Base-by-base conservation (phyloP, 495 filamentous ascomycete genomes). In the Glonium stellatum region DNA sequence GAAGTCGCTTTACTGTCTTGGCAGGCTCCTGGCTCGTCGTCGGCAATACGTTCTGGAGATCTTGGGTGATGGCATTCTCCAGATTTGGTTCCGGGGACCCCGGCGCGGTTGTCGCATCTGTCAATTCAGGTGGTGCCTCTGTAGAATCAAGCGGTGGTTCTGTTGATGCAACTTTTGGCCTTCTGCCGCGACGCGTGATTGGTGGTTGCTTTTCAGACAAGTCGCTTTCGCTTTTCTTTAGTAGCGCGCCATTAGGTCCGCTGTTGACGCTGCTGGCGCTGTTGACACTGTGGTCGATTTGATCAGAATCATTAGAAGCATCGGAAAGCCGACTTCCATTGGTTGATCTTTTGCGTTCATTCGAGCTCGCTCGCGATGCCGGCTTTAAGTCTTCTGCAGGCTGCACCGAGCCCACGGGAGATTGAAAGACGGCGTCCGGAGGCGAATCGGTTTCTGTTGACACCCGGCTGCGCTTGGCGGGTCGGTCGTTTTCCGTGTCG, bases 1-100 rank as follows among this genome's bases (percentile, higher is more conserved):
- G 71, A 18, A 72, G 61, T 18, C 70, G 67, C 55, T 66, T 72
- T 25, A 58, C 34, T n/a, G 44, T 39, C 44, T 67, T 67, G 25
- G 37, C 59, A 53, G 67, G 52, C 15, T 54, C 63, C 13, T 62
- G 58, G 44, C 64, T 54, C 51, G 62, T 22, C 25, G 55, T 35
- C 13, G 61, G 58, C 19, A 67, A 31, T 39, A 55, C 60, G 54
- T 61, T 46, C 6, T 57, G 60, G 13, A 66, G 48, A 51, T 51
- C 21, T 15, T 63, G 56, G 55, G 18, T 53, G 55, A 48, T 59
- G 6, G 60, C 54, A 34, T 57, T 44, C 35, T 63, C 65, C 31
- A 50, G 56, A 23, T 49, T 54, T n/a, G 52, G 54, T 50, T 67
- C 65, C 12, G 65, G 61, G 5, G 65, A 61, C 11, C 47, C 37